A percentile compares a stretch with the other conserved stretches of the same genome.
Conservation (phyloP, 2,329 filamentous ascomycete genomes). For the Pseudocercospora eumusae region DNA sequence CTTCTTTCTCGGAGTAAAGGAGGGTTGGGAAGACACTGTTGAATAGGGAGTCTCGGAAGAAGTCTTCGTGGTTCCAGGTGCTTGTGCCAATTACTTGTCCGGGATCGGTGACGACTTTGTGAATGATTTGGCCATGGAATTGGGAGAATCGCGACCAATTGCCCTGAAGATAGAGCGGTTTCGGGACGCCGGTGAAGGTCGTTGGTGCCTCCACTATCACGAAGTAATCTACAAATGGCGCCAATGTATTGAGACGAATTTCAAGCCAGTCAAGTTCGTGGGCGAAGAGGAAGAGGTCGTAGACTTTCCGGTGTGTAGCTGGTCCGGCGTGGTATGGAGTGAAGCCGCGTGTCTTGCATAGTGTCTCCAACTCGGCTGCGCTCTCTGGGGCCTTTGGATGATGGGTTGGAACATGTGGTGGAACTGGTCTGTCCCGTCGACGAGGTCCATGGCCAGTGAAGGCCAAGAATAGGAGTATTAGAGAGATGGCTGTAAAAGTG, state of each 20-base stretch:
- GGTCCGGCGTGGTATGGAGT: constrained; percentile 5
- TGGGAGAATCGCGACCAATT: constrained; percentile 55
- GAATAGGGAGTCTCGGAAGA: constrained; percentile 60
- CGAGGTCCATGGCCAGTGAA: constrained; percentile 1
- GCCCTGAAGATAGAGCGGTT: constrained; percentile 56
- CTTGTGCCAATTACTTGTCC: constrained; percentile 43
- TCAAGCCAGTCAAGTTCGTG: constrained; percentile 67
- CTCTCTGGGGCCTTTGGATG: constrained; percentile 3
- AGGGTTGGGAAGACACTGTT: constrained; percentile 58
- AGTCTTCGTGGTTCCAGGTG: constrained; percentile 56
- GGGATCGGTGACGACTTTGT: constrained; percentile 55
- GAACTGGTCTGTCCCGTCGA: background rate
- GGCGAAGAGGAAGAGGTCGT: constrained; percentile 65
- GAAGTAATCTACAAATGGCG: constrained; percentile 64
- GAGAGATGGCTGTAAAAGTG: background rate
- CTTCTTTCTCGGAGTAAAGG: constrained; percentile 46
- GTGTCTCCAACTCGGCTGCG: background rate
- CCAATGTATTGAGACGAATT: constrained; percentile 61
- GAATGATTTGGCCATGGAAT: constrained; percentile 63
- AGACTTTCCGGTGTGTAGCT: constrained; percentile 52
- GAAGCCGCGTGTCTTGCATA: constrained; percentile 11
- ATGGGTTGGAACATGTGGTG: constrained; percentile 1
- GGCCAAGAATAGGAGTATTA: background rate
- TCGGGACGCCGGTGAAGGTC: constrained; percentile 60
- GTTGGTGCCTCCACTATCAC: constrained; percentile 61